Percentiles rank a stretch among this genome's conserved stretches.
phyloP scores from a whole-genome alignment of 2,329 filamentous ascomycete species.

The Colletotrichum tropicicola region DNA sequence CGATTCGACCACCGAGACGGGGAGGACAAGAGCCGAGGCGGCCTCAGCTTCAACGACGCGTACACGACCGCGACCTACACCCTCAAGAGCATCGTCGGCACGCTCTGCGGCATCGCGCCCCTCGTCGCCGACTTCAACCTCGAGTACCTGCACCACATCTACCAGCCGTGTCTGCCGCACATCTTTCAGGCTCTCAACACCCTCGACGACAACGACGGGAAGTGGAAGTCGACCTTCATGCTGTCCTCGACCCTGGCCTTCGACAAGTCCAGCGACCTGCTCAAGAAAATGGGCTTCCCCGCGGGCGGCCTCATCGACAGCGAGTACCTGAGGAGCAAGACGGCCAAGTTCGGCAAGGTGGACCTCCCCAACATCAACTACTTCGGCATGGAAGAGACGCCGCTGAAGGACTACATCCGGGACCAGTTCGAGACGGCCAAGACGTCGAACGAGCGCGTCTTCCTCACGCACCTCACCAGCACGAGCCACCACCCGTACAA shows the following conservation, averaged over 20 bases:
- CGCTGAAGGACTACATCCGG: slow-evolving; percentile 46
- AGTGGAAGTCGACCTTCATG: slow-evolving; percentile 31
- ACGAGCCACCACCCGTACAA: slow-evolving; percentile 47
- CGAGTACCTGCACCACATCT: slow-evolving; percentile 45
- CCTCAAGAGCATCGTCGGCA: slow-evolving; percentile 44
- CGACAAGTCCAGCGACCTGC: slow-evolving; percentile 30
- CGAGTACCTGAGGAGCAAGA: background rate
- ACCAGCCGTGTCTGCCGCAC: slow-evolving; percentile 47
- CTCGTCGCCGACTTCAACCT: slow-evolving; percentile 45
- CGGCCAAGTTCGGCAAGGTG: slow-evolving; percentile 8
- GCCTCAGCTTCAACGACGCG: slow-evolving; percentile 42
- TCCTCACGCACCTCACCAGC: slow-evolving; percentile 45
- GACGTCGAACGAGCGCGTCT: slow-evolving; percentile 41
- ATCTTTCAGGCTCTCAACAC: slow-evolving; percentile 32
- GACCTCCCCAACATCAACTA: slow-evolving; percentile 43
- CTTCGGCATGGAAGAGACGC: slow-evolving; percentile 52
- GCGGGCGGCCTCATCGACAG: slow-evolving; percentile 13
- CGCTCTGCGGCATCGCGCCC: slow-evolving; percentile 44
- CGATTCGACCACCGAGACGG: background rate
- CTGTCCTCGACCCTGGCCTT: slow-evolving; percentile 31
- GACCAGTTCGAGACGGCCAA: slow-evolving; percentile 33
- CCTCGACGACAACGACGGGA: slow-evolving; percentile 21
- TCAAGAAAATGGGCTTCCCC: slow-evolving; percentile 34
- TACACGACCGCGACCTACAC: slow-evolving; percentile 46
- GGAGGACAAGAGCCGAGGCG: slow-evolving; percentile 31